Evolutionary conservation across 345 rosid genomes (phyloP).

Genomic region (Physaria fendleri): DNA sequence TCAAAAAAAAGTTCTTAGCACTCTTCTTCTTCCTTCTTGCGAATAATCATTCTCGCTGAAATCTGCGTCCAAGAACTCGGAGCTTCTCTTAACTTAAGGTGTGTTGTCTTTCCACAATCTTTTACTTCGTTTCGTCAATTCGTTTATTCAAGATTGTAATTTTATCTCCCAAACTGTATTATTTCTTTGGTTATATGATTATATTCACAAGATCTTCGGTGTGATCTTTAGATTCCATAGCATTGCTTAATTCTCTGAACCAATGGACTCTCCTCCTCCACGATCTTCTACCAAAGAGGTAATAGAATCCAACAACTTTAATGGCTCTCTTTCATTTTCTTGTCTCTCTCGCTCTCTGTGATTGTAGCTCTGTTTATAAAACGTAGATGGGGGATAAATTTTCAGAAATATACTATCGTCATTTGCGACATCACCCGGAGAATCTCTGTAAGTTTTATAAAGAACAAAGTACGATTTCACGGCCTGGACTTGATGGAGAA

Average conservation of each 20-base stretch:
- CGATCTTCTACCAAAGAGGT: slow-evolving; percentile 22
- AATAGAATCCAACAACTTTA: slow-evolving; percentile 25
- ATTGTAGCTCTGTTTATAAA: background rate
- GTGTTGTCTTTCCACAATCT: background rate
- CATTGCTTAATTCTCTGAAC: slow-evolving; percentile 5
- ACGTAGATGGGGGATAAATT: slow-evolving; percentile 34
- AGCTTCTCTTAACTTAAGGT: slow-evolving; percentile 6
- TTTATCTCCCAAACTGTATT: no score
- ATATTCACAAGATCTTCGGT: background rate
- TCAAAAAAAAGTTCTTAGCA: background rate
- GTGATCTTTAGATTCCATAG: background rate
- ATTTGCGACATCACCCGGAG: slow-evolving; percentile 26
- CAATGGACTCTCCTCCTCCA: slow-evolving; percentile 34
- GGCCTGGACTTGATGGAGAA: slow-evolving; percentile 19
- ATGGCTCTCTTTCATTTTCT: slow-evolving; percentile 2
- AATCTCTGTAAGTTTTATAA: slow-evolving; percentile 27
- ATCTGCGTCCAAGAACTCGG: background rate
- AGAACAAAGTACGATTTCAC: slow-evolving; percentile 31
- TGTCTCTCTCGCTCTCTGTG: background rate
- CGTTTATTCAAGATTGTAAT: background rate
- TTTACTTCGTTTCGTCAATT: background rate
- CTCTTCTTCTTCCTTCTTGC: background rate
- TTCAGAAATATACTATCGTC: slow-evolving; percentile 30
- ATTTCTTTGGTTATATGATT: background rate
- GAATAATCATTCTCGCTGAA: no score